Evolutionary conservation across 441 rosid species (phyloP), one percentile per base, ranked within the genome.

Genomic region (Melastoma candidum): DNA sequence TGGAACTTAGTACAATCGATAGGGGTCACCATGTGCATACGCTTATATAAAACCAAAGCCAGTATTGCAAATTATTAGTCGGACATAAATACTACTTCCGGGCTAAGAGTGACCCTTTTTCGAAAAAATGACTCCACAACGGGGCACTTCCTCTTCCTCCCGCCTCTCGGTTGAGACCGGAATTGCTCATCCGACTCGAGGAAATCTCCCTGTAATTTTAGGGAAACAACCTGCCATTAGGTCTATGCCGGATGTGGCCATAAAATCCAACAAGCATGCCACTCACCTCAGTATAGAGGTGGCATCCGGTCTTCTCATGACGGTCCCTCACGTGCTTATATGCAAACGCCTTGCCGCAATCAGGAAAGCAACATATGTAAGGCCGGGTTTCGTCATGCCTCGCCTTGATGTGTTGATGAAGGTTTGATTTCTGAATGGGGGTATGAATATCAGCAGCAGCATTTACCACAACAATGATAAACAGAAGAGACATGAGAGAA

Each of bases 281-380:
- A 73, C 95, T 78, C 71, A 87, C 95, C 26, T 75, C 70, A 53
- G 77, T 61, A 52, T 79, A 82, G 14, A 75, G 13, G 47, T 88
- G 98, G 66, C 68, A 36, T 0, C 77, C 77, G 0, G 85, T 69
- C 24, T 81, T 83, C 73, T 90, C 90, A 11, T 90, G 98, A 8
- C 79, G 77, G 68, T 87, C 81, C 58, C 95, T 79, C 3, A 87
- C 90, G 47, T 90, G 96, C 65, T 79, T 87, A 74, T 72, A 90
- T 0, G 94, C 66, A 62, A 92, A 92, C 64, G 74, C 80, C 90
- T 59, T 73, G 26, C 77, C 83, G 65, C 98, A 92, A 13, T 73
- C 79, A 11, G 74, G 49, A 68, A 81, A 71, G n/a, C 89, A 63
- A 25, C 98, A 87, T 1, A 66, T 63, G 60, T 74, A 92, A 3